Evolutionary conservation across 2,329 filamentous ascomycete genomes (phyloP), one percentile per base, ranked within the genome.

Genomic region (Alternaria alternata): DNA sequence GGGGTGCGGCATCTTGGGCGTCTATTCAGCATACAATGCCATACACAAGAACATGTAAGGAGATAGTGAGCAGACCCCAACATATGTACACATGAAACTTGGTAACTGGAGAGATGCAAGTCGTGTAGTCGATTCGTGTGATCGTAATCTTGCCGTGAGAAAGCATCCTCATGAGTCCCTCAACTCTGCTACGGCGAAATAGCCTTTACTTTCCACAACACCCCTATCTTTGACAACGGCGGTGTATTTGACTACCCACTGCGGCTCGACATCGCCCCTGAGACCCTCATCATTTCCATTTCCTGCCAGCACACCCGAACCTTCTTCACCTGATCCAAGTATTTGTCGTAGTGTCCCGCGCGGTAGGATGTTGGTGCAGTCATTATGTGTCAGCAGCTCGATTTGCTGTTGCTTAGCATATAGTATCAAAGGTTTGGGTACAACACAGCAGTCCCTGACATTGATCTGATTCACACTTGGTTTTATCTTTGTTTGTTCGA

Each of bases 171-270:
- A 63, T 32, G 54, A 63, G 12, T 69, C 65, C 22, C 65, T 68
- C 66, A 95, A 79, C 74, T 93, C 89, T 3, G 94, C 94, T 20
- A 89, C 88, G 1, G 94, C 94, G 82, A 97, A 97, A 79, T 97
- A 98, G 7, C 95, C 95, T 83, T 98, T 99, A 76, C 95, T 97
- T 83, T 99, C 95, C 66, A 99, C 94, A 8, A 99, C 95, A 14
- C 95, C 95, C 54, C 95, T 86, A 76, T 98, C 91, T 78, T 91
- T 91, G 41, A 98, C 92, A 59, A 98, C 94, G 1, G 95, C 95
- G 38, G 94, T 97, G 77, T 99, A 99, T 77, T 98, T 96, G 68
- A 94, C 90, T 28, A 98, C 95, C 94, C 95, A 99, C 76, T 94
- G 89, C 28, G 95, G 94, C 59, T 88, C 86, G 49, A 98, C 85